Conservation (phyloP, 805 yeast species). For the Ogataea glucozyma region DNA sequence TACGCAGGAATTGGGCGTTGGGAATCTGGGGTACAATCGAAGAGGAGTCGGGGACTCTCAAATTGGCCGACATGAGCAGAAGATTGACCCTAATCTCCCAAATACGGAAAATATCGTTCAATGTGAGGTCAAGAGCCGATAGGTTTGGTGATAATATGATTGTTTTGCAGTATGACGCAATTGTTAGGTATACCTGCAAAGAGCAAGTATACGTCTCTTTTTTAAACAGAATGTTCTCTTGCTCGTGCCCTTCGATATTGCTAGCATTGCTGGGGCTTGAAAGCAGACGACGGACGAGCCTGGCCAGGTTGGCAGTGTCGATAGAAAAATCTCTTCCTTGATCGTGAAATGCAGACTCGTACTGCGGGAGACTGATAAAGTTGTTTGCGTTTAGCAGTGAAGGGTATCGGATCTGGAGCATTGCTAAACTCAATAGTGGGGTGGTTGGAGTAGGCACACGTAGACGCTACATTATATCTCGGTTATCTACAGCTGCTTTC, state of each 20-base stretch:
- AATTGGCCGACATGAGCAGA: slow-evolving; percentile 23
- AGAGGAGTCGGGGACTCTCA: slow-evolving; percentile 13
- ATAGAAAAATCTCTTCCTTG: slow-evolving; percentile 8
- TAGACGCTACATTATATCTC: too few species aligned
- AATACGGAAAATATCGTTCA: slow-evolving; percentile 43
- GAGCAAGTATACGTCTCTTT: slow-evolving; percentile 4
- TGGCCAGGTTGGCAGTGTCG: slow-evolving; percentile 10
- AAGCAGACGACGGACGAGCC: slow-evolving; percentile 10
- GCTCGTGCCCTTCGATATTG: too few species aligned
- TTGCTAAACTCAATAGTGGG: slow-evolving; percentile 1
- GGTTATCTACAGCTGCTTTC: too few species aligned
- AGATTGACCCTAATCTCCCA: slow-evolving; percentile 38
- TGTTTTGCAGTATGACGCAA: slow-evolving; percentile 32
- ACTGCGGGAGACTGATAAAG: slow-evolving; percentile 27
- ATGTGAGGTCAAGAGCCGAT: slow-evolving; percentile 14
- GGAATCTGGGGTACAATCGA: slow-evolving; percentile 29
- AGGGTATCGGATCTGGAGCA: slow-evolving; percentile 29
- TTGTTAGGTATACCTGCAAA: slow-evolving; percentile 21
- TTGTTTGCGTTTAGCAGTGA: slow-evolving; percentile 29
- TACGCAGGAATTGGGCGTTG: slow-evolving; percentile 29
- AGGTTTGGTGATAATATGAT: slow-evolving; percentile 29
- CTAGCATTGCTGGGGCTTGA: slow-evolving; percentile 5
- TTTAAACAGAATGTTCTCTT: slow-evolving; percentile 1
- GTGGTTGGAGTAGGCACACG: not conserved
- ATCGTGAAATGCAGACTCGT: slow-evolving; percentile 15